These are phyloP conservation scores for Corrigiola litoralis DNA, from an alignment of 179 eudicot genomes.

Conservation along the genomic window DNA sequence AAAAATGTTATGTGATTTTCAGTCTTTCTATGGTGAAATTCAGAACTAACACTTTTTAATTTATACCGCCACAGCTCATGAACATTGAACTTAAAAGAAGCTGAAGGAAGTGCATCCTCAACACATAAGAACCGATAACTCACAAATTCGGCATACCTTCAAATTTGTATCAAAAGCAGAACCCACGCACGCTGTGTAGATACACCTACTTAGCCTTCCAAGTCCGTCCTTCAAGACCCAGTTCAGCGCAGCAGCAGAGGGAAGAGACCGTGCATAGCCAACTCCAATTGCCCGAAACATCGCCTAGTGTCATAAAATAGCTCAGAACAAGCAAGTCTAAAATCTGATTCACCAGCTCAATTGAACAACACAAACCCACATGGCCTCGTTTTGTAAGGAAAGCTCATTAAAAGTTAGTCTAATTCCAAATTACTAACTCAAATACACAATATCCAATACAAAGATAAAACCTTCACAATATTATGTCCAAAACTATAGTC, in stretches of 20 bases:
- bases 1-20: no score
- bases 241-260: slow-evolving; percentile 93
- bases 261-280: slow-evolving; percentile 79
- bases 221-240: slow-evolving; percentile 99
- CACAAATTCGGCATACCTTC: slow-evolving; percentile 48
- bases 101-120: background rate
- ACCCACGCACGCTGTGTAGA: slow-evolving; percentile 87
- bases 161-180: slow-evolving; percentile 95
- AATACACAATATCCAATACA: no score
- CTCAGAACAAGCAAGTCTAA: slow-evolving; percentile 3
- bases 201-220: slow-evolving; percentile 87
- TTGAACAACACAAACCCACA: slow-evolving; percentile 44
- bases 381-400: slow-evolving; percentile 51
- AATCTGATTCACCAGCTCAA: background rate
- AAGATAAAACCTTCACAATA: no score
- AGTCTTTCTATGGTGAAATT: no score
- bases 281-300: slow-evolving; percentile 98
- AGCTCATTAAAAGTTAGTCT: background rate
- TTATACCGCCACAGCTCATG: background rate
- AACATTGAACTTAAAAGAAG: background rate
- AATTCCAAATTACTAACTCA: background rate
- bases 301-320: slow-evolving; percentile 45
- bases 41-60: no score
- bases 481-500: no score
- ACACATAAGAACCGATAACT: background rate